Evolutionary conservation across 2,329 filamentous ascomycete species (phyloP).

Genomic region (Colletotrichum destructivum): DNA sequence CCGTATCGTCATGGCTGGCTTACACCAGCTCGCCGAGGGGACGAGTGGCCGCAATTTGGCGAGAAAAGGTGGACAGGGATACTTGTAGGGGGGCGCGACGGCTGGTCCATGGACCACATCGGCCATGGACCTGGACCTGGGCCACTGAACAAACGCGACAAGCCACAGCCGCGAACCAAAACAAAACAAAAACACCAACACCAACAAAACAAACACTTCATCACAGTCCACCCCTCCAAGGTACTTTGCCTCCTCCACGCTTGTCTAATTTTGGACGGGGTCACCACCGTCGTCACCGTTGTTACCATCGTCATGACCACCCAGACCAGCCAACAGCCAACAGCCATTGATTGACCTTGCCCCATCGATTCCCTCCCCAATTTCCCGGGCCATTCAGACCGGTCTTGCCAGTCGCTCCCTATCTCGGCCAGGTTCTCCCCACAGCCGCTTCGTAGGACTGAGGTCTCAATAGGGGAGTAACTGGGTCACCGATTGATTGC

Average conservation of each 20-base stretch:
- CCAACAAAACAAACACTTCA: slow-evolving; percentile 27
- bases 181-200: slow-evolving; percentile 38
- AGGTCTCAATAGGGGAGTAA: slow-evolving; percentile 15
- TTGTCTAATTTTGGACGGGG: slow-evolving; percentile 12
- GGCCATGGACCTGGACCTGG: slow-evolving; percentile 15
- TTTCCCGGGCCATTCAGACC: slow-evolving; percentile 23
- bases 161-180: slow-evolving; percentile 40
- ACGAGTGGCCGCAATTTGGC: slow-evolving; percentile 13
- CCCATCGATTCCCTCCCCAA: slow-evolving; percentile 28
- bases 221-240: slow-evolving; percentile 1
- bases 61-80: slow-evolving; percentile 25
- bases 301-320: slow-evolving; percentile 23
- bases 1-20: slow-evolving; percentile 13
- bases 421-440: slow-evolving; percentile 6
- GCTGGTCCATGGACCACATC: slow-evolving; percentile 33
- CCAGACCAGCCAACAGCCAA: slow-evolving; percentile 19
- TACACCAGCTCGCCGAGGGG: slow-evolving; percentile 10
- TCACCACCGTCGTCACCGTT: slow-evolving; percentile 25
- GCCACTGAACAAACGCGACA: slow-evolving; percentile 42
- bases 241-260: slow-evolving; percentile 10
- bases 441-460: slow-evolving; percentile 3
- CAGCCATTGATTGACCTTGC: slow-evolving; percentile 23
- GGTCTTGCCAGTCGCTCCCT: slow-evolving; percentile 19
- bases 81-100: slow-evolving; percentile 10
- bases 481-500: slow-evolving; percentile 36